These are phyloP conservation scores for Urochloa ruziziensis DNA, from an alignment of 176 grass and related monocot species.

Conservation along the genomic window DNA sequence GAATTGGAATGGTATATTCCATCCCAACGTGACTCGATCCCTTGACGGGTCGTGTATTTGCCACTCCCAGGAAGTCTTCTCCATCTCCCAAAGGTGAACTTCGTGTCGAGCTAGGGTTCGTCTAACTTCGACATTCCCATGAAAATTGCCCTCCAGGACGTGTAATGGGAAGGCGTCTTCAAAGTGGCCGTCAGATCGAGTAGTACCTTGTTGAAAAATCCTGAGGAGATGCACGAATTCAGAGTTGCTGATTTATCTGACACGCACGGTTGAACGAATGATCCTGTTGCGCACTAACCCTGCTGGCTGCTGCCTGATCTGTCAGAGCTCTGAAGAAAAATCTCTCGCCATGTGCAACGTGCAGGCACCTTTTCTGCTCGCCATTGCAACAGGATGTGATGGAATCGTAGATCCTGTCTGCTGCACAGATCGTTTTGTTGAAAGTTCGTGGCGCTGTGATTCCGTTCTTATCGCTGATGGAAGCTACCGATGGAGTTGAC, in stretches of 20 bases:
- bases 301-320: neutral
- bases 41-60: neutral
- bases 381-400: slow-evolving; percentile 12
- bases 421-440: neutral
- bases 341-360: neutral
- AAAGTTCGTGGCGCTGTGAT: neutral
- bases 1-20: slow-evolving; percentile 16
- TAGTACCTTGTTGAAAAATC: neutral
- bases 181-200: slow-evolving; percentile 4
- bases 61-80: neutral
- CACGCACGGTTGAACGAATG: neutral
- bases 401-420: slow-evolving; percentile 17
- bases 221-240: neutral
- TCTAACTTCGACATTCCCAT: neutral
- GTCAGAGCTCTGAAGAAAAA: neutral
- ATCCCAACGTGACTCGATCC: neutral
- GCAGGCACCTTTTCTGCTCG: neutral
- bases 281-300: neutral
- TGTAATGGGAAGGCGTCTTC: neutral
- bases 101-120: neutral
- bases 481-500: neutral
- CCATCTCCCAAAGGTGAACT: neutral
- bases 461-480: neutral
- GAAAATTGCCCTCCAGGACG: neutral
- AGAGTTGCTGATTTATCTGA: neutral